phyloP scores from a whole-genome alignment of 768 basidiomycete species.

The Suillus americanus region DNA sequence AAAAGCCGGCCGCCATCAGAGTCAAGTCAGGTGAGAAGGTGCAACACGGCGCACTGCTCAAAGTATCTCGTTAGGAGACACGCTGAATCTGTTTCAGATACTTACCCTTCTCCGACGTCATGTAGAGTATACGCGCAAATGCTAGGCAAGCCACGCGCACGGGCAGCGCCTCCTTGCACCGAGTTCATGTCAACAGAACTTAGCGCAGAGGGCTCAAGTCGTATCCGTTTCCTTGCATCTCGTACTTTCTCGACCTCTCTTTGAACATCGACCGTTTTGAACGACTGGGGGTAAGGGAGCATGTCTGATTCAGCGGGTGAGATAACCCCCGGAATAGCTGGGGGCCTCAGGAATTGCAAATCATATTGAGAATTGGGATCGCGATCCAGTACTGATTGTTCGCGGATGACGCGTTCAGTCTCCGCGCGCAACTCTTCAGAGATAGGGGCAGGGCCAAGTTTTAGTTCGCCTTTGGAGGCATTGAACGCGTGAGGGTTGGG shows the following conservation, averaged over 20 bases:
- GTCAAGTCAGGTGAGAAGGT: slow-evolving; percentile 91
- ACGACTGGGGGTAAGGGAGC: slow-evolving; percentile 77
- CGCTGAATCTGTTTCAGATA: slow-evolving; percentile 9
- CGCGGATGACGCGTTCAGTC: slow-evolving; percentile 74
- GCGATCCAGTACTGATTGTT: slow-evolving; percentile 76
- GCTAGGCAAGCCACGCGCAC: slow-evolving; percentile 78
- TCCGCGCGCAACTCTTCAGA: slow-evolving; percentile 80
- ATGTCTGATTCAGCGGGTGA: slow-evolving; percentile 72
- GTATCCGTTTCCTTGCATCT: slow-evolving; percentile 90
- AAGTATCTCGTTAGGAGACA: slow-evolving; percentile 9
- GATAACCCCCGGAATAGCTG: slow-evolving; percentile 51
- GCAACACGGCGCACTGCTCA: slow-evolving; percentile 72
- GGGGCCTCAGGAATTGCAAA: slow-evolving; percentile 50
- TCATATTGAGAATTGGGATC: slow-evolving; percentile 70
- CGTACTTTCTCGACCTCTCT: slow-evolving; percentile 87
- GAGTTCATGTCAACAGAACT: slow-evolving; percentile 56
- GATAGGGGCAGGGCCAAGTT: slow-evolving; percentile 81
- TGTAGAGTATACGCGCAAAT: slow-evolving; percentile 95
- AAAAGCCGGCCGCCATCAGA: slow-evolving; percentile 91
- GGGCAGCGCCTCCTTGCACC: slow-evolving; percentile 51
- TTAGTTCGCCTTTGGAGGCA: slow-evolving; percentile 70
- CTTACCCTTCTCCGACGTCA: slow-evolving; percentile 93
- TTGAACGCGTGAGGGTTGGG: slow-evolving; percentile 77
- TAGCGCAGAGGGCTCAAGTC: slow-evolving; percentile 74
- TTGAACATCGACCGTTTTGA: slow-evolving; percentile 85